Percentiles rank a stretch among this genome's conserved stretches.
Conservation (phyloP, 129 eudicot genomes). For the Heracleum sosnowskyi region DNA sequence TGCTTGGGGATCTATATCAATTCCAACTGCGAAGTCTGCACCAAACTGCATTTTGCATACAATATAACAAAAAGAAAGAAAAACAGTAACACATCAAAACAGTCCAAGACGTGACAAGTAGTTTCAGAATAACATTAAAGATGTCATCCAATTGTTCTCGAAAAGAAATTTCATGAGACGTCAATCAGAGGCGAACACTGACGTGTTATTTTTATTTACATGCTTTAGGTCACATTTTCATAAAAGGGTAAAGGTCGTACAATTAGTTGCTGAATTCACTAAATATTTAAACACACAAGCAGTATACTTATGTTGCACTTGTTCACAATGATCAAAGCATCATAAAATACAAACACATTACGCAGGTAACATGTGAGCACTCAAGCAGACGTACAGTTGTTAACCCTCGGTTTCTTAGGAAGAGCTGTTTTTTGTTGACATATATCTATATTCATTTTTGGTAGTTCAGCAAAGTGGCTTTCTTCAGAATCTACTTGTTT, state of each 20-base stretch:
- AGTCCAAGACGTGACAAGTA: not conserved
- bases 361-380: not conserved
- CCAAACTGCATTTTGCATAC: constrained; percentile 55
- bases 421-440: not conserved
- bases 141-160: not conserved
- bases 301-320: not conserved
- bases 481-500: not conserved
- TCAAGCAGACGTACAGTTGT: not conserved
- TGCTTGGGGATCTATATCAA: constrained; percentile 84
- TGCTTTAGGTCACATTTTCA: not conserved
- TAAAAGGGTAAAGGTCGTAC: not conserved
- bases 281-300: not conserved
- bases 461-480: not conserved
- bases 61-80: constrained; percentile 2
- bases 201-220: not conserved
- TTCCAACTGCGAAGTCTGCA: constrained; percentile 65
- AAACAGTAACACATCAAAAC: not conserved
- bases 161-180: no score
- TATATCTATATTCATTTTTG: not conserved
- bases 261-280: not conserved
- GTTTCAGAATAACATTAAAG: not conserved
- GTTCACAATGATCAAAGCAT: not conserved
- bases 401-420: not conserved
- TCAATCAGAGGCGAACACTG: not conserved
- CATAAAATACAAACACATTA: not conserved